Evolutionary conservation across 2,329 filamentous ascomycete genomes (phyloP), one percentile per base, ranked within the genome.

Genomic region (Metarhizium rileyi): DNA sequence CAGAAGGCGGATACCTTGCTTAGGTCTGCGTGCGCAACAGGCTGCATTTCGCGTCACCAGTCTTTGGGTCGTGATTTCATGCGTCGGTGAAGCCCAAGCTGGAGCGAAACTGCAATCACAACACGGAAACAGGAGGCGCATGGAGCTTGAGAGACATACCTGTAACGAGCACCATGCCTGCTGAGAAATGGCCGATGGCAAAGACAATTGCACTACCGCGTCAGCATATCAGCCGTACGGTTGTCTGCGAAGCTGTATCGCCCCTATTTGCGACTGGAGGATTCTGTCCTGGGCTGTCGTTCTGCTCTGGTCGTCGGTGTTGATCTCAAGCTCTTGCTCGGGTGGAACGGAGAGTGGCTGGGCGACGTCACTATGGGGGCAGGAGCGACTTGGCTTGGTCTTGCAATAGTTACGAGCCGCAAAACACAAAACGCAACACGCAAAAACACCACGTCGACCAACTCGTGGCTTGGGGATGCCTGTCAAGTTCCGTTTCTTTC

Each of bases 81-180:
- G 42, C 40, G 25, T 50, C 25, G 40, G 35, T 42, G 49, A 45
- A 25, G 26, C 49, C 41, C 46, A 41, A 48, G n/a, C 9, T 23
- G 26, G 46, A 42, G 46, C 41, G 25, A 41, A 43, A n/a, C 25
- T 22, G 44, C 41, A 48, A 48, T 18, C 14, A 45, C 20, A 41
- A 42, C 10, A 45, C n/a, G 30, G 23, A 42, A 23, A 45, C n/a
- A 41, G 23, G 33, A 36, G n/a, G 6, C 25, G 7, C 25, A 38
- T 27, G 5, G 25, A 46, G 44, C 44, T 46, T n/a, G 26, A 20
- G 14, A 22, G 36, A 35, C 48, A 42, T 22, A 50, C 48, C 48
- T 41, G 25, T 35, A 41, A 14, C 6, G 20, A 50, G 30, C 18
- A 46, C 48, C 48, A 50, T 50, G 44, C 43, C 36, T 42, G 16